These are phyloP conservation scores for Penicillium palitans DNA, from an alignment of 2,329 filamentous ascomycete species.

Conservation along the genomic window DNA sequence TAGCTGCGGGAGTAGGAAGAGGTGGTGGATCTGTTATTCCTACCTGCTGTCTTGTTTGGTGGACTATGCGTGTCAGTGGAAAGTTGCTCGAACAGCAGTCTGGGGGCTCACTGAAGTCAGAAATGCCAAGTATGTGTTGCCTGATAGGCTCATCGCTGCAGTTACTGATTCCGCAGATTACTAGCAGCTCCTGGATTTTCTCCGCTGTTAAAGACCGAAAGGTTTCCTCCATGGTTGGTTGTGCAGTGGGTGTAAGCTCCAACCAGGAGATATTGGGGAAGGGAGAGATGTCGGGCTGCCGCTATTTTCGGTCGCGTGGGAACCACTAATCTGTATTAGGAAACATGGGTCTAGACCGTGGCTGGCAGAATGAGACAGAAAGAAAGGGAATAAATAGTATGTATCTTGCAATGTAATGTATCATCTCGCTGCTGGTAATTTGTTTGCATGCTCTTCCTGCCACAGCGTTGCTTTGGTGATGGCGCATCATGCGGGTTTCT, in stretches of 20 bases:
- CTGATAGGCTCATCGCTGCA: conserved; percentile 7
- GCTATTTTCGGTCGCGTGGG: conserved; percentile 2
- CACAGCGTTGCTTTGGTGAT: too few species aligned
- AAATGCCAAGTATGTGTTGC: conserved; percentile 10
- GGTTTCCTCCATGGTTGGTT: conserved; percentile 8
- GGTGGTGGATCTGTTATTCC: conserved; percentile 10
- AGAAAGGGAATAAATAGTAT: not conserved
- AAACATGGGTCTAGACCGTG: conserved; percentile 8
- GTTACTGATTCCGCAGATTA: conserved; percentile 3
- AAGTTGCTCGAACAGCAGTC: not conserved
- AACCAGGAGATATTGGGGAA: not conserved
- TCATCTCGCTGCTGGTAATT: too few species aligned
- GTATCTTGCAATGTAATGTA: too few species aligned
- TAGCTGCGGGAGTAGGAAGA: conserved; percentile 9
- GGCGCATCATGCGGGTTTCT: too few species aligned
- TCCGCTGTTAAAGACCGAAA: conserved; percentile 4
- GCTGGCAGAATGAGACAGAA: conserved; percentile 6
- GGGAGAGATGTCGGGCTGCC: not conserved
- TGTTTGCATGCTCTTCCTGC: too few species aligned
- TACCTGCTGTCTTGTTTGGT: conserved; percentile 4
- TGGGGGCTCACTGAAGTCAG: conserved; percentile 2
- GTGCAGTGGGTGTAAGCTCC: not conserved
- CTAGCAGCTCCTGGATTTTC: conserved; percentile 6
- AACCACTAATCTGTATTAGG: conserved; percentile 7
- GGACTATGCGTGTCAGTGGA: conserved; percentile 6